Conservation (phyloP, 257 asterid genomes). For the Eucommia ulmoides region DNA sequence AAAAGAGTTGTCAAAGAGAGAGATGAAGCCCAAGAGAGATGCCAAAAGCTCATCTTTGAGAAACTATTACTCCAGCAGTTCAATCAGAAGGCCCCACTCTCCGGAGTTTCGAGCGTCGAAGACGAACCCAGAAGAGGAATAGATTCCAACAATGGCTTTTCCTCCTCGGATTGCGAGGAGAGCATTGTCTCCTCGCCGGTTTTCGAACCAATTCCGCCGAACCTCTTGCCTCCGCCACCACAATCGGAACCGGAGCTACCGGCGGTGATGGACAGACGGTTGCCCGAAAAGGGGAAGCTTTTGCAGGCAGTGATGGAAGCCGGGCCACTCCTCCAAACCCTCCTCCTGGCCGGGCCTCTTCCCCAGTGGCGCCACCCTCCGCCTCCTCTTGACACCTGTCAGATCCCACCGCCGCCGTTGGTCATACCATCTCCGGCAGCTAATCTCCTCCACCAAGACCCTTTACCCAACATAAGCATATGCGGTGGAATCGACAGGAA, state of each 20-base stretch:
- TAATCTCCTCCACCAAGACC: slow-evolving; percentile 2
- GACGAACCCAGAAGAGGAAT: neutral
- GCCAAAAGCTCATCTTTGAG: neutral
- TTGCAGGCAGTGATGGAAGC: slow-evolving; percentile 9
- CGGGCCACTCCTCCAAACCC: slow-evolving; percentile 10
- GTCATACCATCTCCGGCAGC: neutral
- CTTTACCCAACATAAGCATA: neutral
- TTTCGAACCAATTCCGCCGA: neutral
- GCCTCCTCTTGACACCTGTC: slow-evolving; percentile 12
- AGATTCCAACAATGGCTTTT: slow-evolving; percentile 6
- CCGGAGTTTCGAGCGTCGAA: slow-evolving; percentile 1
- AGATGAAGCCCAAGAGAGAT: slow-evolving; percentile 1
- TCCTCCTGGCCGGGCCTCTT: slow-evolving; percentile 7
- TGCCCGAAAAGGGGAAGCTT: neutral
- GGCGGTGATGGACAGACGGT: neutral
- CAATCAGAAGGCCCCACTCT: neutral
- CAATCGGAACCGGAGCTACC: neutral
- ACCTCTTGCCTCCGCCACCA: neutral
- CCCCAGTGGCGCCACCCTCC: slow-evolving; percentile 10
- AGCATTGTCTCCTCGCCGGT: slow-evolving; percentile 13
- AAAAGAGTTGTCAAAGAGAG: neutral
- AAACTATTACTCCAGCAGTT: neutral
- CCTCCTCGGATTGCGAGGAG: slow-evolving; percentile 11
- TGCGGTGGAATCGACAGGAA: neutral
- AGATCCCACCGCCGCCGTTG: slow-evolving; percentile 10